A percentile compares a stretch with the other conserved stretches of the same genome.
phyloP scores from a whole-genome alignment of 768 basidiomycete genomes.

The Trametes cinnabarina region DNA sequence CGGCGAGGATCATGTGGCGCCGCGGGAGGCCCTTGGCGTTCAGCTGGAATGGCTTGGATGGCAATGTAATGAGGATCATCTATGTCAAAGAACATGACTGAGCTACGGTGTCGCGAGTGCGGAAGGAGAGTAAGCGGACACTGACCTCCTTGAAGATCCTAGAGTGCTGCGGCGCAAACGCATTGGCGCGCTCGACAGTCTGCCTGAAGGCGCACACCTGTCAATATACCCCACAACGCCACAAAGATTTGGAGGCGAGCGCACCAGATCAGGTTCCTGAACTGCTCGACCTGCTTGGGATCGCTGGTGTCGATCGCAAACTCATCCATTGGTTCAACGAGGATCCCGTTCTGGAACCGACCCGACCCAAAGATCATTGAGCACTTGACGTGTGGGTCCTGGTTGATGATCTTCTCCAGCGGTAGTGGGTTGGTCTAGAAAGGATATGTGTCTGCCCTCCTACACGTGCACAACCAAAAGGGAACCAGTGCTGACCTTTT shows the following conservation, averaged over 20 bases:
- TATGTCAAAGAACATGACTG: not conserved
- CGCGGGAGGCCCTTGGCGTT: conserved; percentile 27
- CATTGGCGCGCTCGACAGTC: not conserved
- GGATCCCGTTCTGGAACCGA: conserved; percentile 38
- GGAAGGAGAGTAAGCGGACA: too few species aligned
- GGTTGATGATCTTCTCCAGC: conserved; percentile 33
- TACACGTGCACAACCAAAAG: conserved; percentile 16
- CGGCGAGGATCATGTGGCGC: conserved; percentile 22
- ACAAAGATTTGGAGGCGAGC: not conserved
- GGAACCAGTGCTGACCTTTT: conserved; percentile 36
- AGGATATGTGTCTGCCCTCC: too few species aligned
- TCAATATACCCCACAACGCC: too few species aligned
- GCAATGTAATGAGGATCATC: conserved; percentile 17
- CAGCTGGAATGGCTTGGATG: conserved; percentile 13
- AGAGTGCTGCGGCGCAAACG: not conserved
- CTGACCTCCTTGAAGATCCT: not conserved
- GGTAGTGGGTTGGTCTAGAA: conserved; percentile 23
- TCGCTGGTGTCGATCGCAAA: conserved; percentile 33
- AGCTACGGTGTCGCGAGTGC: too few species aligned
- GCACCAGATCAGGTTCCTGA: conserved; percentile 37
- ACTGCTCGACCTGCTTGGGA: conserved; percentile 26
- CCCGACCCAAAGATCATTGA: conserved; percentile 43
- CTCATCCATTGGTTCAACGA: conserved; percentile 34
- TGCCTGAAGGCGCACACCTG: not conserved
- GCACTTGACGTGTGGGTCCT: conserved; percentile 32